Base-by-base conservation (phyloP, 2,329 filamentous ascomycete species). In the Teratosphaeria zuluensis region DNA sequence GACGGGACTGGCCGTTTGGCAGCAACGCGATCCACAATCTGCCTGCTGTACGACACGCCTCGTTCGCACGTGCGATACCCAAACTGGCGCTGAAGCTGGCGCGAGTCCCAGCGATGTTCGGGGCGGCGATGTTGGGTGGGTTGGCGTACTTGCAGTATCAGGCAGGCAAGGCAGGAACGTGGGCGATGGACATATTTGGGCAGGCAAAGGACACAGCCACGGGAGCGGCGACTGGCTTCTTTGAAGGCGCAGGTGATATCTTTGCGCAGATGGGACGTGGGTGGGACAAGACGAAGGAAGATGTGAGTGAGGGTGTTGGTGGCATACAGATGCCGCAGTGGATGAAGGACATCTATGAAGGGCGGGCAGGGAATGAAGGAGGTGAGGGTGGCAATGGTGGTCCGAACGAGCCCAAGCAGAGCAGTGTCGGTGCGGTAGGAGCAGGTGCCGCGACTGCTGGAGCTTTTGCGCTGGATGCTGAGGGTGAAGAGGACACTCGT, bases 131-230 rank as follows among this genome's bases (percentile, higher is more conserved):
- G 69, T 83, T 99, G 64, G 92, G 90, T 14, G 89, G 89, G 2
- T 77, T 95, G 60, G 91, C 91, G 30, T 99, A 96, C 81, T 77
- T 99, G 54, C 94, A 99, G 72, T 97, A 99, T 72, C 94, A 99
- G 75, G 92, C 94, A 63, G 85, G 69, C 83, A 85, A 90, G 78
- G 87, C 88, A 24, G 88, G 88, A 60, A 90, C 83, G 60, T 92
- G 88, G 73, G 87, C 85, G 2, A 80, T 88, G 61, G 90, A 95
- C 66, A 70, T 95, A 33, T 85, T 94, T 68, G 85, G 82, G 58
- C 83, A 81, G 59, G 88, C 90, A 4, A 87, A 71, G 57, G 89
- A 95, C 62, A 82, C 84, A 8, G 85, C 91, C 14, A 80, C 84
- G 3, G 82, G 77, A 38, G 83, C 88, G 2, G 90, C 90, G 1